A percentile compares a stretch with the other conserved stretches of the same genome.
Evolutionary conservation across 257 asterid species (phyloP).

Genomic region (Thymus quinquecostatus): DNA sequence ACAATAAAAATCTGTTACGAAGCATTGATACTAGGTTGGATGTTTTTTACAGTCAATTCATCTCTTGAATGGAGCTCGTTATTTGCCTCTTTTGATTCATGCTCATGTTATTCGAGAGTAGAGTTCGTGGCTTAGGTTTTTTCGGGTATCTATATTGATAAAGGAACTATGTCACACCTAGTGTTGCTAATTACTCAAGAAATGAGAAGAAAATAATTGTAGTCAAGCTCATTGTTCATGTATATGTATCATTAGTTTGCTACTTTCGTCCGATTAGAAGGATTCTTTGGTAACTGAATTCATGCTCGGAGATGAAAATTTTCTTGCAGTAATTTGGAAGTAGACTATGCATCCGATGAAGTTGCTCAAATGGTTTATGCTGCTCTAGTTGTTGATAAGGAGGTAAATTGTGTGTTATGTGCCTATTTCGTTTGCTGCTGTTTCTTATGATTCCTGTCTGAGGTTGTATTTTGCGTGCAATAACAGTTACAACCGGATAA

Average conservation of each 20-base stretch:
- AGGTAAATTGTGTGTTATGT: slow-evolving; percentile 46
- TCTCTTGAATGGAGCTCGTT: background rate
- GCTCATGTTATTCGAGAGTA: background rate
- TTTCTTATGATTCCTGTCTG: slow-evolving; percentile 21
- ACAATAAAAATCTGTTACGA: background rate
- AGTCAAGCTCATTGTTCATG: background rate
- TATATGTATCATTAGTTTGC: background rate
- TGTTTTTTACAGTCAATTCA: background rate
- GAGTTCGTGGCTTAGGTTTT: background rate
- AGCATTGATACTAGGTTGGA: background rate
- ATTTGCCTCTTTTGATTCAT: slow-evolving; percentile 3
- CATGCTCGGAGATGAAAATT: background rate
- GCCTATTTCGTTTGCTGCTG: slow-evolving; percentile 1
- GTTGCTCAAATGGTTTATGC: slow-evolving; percentile 65
- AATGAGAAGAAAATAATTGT: background rate
- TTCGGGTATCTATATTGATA: background rate
- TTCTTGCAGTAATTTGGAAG: slow-evolving; percentile 75
- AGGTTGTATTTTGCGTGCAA: slow-evolving; percentile 19
- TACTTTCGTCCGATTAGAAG: background rate
- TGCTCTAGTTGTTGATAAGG: slow-evolving; percentile 81
- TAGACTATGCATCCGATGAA: slow-evolving; percentile 67
- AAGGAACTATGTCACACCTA: background rate
- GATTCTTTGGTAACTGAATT: background rate
- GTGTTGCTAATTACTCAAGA: no score
- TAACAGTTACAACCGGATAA: slow-evolving; percentile 93